A percentile compares a stretch with the other conserved stretches of the same genome.
These are phyloP conservation scores for Hygrophila difformis DNA, from an alignment of 257 asterid species.

Conservation along the genomic window DNA sequence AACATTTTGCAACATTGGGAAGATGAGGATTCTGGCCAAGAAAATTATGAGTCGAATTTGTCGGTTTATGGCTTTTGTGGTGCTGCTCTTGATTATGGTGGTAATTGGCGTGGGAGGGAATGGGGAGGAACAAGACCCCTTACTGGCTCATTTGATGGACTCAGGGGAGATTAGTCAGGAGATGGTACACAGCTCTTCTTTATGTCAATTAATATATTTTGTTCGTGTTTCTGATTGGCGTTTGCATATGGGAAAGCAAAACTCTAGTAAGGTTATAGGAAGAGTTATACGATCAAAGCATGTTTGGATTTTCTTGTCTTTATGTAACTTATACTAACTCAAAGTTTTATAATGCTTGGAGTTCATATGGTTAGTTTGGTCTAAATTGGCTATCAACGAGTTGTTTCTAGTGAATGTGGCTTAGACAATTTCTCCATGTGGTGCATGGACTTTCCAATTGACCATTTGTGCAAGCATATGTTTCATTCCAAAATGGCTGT, in stretches of 20 bases:
- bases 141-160: slow-evolving; percentile 36
- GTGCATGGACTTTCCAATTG: too few species aligned
- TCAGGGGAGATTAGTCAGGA: slow-evolving; percentile 44
- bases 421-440: too few species aligned
- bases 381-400: too few species aligned
- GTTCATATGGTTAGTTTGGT: too few species aligned
- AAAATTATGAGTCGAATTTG: slow-evolving; percentile 34
- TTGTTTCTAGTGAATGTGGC: too few species aligned
- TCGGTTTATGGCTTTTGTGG: slow-evolving; percentile 30
- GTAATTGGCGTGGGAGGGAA: slow-evolving; percentile 33
- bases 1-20: slow-evolving; percentile 29
- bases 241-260: neutral
- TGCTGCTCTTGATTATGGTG: slow-evolving; percentile 30
- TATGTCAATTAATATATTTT: neutral
- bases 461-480: too few species aligned
- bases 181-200: slow-evolving; percentile 34
- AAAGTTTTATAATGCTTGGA: neutral
- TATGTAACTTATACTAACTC: too few species aligned
- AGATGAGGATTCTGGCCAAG: slow-evolving; percentile 35
- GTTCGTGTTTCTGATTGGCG: neutral
- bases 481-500: too few species aligned
- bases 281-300: too few species aligned
- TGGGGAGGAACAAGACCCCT: slow-evolving; percentile 34
- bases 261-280: too few species aligned
- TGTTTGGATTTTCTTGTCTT: too few species aligned